Percentiles rank a stretch among this genome's conserved stretches.
Conservation (phyloP, 2,329 filamentous ascomycete species). For the Clarireedia hainanense region DNA sequence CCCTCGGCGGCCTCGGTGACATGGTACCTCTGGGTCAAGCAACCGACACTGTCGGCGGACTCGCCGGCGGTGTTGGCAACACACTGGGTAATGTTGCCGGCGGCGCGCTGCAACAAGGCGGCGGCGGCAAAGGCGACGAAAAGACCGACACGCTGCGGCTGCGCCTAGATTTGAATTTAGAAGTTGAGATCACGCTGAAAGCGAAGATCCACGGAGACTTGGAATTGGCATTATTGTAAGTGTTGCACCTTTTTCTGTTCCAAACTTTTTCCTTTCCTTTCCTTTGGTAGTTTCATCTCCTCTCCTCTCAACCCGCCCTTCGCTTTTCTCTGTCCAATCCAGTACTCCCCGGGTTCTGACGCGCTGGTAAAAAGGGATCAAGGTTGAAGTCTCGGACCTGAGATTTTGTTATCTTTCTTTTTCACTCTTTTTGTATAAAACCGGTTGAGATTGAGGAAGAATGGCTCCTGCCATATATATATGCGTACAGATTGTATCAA, state of each 20-base stretch:
- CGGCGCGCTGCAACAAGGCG: not conserved
- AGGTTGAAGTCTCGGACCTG: not conserved
- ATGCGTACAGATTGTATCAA: not conserved
- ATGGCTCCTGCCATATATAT: not conserved
- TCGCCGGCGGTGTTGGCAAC: constrained; percentile 2
- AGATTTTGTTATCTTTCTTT: not conserved
- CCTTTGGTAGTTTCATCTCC: not conserved
- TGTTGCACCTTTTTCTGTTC: constrained; percentile 4
- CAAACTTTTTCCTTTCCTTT: not conserved
- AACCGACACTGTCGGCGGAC: constrained; percentile 2
- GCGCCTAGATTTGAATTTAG: constrained; percentile 65
- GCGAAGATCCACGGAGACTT: constrained; percentile 76
- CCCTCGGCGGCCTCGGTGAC: constrained; percentile 1
- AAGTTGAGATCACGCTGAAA: constrained; percentile 73
- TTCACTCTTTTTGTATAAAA: not conserved
- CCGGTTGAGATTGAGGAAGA: not conserved
- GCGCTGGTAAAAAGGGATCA: constrained; percentile 6
- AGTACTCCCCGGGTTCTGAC: constrained; percentile 3
- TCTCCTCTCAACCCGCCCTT: not conserved
- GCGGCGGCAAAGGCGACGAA: constrained; percentile 20
- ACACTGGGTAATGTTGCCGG: constrained; percentile 5
- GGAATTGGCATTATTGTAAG: constrained; percentile 43
- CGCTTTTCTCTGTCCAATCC: not conserved
- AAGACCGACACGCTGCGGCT: constrained; percentile 52
- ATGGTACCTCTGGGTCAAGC: constrained; percentile 7